phyloP scores from a whole-genome alignment of 1,284 basidiomycete genomes.

The Mycena citricolor region DNA sequence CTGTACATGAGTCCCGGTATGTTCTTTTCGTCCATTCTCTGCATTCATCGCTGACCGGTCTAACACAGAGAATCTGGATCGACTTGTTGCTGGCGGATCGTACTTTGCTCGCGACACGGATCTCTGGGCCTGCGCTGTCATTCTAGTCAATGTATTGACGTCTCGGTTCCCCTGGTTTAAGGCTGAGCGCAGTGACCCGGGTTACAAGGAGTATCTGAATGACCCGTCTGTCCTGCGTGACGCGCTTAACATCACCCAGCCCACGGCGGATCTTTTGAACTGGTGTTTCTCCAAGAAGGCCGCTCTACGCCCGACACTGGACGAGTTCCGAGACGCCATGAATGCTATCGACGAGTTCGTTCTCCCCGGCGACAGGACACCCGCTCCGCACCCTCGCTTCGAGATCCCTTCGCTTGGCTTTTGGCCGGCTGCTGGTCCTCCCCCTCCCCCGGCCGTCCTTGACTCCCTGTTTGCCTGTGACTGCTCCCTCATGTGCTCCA shows the following conservation, averaged over 20 bases:
- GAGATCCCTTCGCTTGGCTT: no score
- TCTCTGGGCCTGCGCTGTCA: conserved; percentile 97
- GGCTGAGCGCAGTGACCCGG: conserved; percentile 27
- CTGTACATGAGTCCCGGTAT: conserved; percentile 2
- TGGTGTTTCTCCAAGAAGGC: conserved; percentile 59
- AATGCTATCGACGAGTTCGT: conserved; percentile 12
- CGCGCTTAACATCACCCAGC: conserved; percentile 72
- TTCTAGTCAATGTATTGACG: conserved; percentile 89
- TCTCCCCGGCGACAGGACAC: no score
- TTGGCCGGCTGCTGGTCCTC: no score
- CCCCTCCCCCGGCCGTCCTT: no score
- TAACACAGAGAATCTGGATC: conserved; percentile 84
- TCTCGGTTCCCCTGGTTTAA: conserved; percentile 12
- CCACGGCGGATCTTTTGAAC: conserved; percentile 55
- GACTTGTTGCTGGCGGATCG: conserved; percentile 58
- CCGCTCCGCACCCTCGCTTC: no score
- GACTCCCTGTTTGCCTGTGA: no score
- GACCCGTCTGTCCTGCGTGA: conserved; percentile 69
- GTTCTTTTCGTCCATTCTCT: background rate
- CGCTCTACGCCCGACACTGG: conserved; percentile 35
- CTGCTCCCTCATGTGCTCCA: no score
- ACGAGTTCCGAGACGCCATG: conserved; percentile 10
- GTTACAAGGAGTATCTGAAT: conserved; percentile 68
- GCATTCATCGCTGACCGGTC: conserved; percentile 15
- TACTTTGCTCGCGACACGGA: conserved; percentile 93